Evolutionary conservation across 148 eudicot species (phyloP), one percentile per base, ranked within the genome.

Genomic region (Pharnaceum exiguum): DNA sequence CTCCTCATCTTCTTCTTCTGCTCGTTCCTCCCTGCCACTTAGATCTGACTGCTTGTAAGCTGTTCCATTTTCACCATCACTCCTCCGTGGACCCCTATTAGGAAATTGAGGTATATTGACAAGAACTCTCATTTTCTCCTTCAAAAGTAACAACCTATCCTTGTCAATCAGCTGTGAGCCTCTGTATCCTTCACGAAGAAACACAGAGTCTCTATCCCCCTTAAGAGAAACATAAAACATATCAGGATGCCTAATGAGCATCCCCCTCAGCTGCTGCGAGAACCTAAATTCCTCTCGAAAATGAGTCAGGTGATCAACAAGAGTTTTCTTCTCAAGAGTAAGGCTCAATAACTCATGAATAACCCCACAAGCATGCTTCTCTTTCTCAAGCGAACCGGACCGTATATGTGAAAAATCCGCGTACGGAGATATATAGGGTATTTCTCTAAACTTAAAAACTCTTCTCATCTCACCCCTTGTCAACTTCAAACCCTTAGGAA

Each of bases 171-270:
- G 72, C 15, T 86, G 80, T 11, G 96, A 89, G 52, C 90, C 95
- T 27, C 78, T 79, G 68, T 86, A 94, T 12, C 89, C 99, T 60
- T 94, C 96, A 30, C 96, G 83, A 36, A 94, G 93, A 66, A 94
- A 94, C 52, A 94, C 91, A 7, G 99, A 94, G 69, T 94, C 96
- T 51, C 99, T 73, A 11, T 82, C 89, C 46, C 99, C 99, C 68
- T 94, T 94, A 60, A 94, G 72, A 3, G 99, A 94, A 32, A 94
- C 86, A 33, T 94, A 94, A 63, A 94, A 94, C 96, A 89, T 71
- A 72, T 94, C 99, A 21, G 99, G 99, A 71, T 94, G 99, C 75
- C 99, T 83, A 51, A 94, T 84, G 72, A 94, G 51, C 99, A 94
- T 89, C 56, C 96, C 96, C 33, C 99, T 76, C 16, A 94, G 63